Evolutionary conservation across 2,329 filamentous ascomycete species (phyloP).

Genomic region (Claviceps sp.): DNA sequence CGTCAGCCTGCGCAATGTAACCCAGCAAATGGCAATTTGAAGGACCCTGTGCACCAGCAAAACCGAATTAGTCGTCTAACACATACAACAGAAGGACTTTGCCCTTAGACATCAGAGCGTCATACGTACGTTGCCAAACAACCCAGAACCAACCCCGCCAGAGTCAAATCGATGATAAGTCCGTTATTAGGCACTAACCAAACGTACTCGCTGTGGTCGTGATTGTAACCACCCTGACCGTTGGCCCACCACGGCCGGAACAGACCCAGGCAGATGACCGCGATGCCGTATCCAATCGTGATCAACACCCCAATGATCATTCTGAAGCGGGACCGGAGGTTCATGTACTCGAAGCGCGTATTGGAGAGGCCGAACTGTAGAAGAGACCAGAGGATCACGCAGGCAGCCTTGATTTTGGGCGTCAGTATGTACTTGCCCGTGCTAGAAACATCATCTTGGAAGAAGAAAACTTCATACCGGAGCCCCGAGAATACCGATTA

Average conservation of each 20-base stretch:
- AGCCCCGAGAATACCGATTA: conserved; percentile 5
- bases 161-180: neutral
- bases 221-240: neutral
- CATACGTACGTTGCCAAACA: neutral
- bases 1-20: neutral
- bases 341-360: conserved; percentile 4
- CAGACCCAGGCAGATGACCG: neutral
- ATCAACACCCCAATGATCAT: conserved; percentile 5
- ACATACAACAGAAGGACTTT: neutral
- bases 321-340: conserved; percentile 6
- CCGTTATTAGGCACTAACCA: neutral
- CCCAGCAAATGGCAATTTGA: neutral
- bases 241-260: neutral
- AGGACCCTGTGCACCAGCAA: neutral
- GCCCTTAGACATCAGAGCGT: neutral
- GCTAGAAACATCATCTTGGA: neutral
- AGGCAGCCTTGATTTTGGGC: neutral
- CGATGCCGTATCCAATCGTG: conserved; percentile 3
- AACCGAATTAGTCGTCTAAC: neutral
- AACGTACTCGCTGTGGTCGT: neutral
- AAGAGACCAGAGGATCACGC: conserved; percentile 4
- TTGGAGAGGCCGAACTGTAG: conserved; percentile 2
- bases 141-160: neutral
- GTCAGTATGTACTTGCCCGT: neutral
- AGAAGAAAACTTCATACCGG: neutral